A percentile compares a stretch with the other conserved stretches of the same genome.
phyloP scores from a whole-genome alignment of 371 early-diverging fungal species.

The Dichotomocladium elegans region DNA sequence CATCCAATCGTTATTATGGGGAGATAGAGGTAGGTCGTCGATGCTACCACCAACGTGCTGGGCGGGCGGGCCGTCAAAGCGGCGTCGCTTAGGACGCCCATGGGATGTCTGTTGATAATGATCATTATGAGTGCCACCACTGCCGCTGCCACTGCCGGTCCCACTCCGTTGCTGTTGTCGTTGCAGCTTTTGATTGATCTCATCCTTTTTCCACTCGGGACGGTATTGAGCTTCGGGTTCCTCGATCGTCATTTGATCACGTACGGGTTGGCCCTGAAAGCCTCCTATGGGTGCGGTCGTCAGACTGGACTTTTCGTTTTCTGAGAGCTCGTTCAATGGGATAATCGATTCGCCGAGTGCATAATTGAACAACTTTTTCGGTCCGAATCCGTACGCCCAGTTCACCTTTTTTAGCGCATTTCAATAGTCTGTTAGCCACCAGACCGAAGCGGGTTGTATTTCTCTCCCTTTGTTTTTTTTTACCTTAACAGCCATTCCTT shows the following conservation, averaged over 20 bases:
- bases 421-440: too few species aligned
- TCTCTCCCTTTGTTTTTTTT: too few species aligned
- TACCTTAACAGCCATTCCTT: conserved; percentile 30
- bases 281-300: conserved; percentile 38
- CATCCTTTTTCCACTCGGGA: conserved; percentile 38
- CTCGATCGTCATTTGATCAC: conserved; percentile 39
- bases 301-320: conserved; percentile 35
- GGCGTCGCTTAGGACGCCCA: conserved; percentile 5
- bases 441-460: too few species aligned
- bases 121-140: conserved; percentile 5
- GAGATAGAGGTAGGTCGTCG: too few species aligned
- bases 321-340: conserved; percentile 27
- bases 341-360: conserved; percentile 44
- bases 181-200: not conserved
- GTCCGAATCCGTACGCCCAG: conserved; percentile 52
- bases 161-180: not conserved
- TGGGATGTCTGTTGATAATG: not conserved
- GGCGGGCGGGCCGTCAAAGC: conserved; percentile 2
- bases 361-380: conserved; percentile 42
- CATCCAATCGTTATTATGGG: too few species aligned
- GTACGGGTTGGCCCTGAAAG: conserved; percentile 35
- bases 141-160: conserved; percentile 8
- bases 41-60: too few species aligned
- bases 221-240: conserved; percentile 43
- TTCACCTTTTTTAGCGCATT: too few species aligned